These are phyloP conservation scores for Trichosporon coremiiforme DNA, from an alignment of 1,284 basidiomycete genomes.

Conservation along the genomic window DNA sequence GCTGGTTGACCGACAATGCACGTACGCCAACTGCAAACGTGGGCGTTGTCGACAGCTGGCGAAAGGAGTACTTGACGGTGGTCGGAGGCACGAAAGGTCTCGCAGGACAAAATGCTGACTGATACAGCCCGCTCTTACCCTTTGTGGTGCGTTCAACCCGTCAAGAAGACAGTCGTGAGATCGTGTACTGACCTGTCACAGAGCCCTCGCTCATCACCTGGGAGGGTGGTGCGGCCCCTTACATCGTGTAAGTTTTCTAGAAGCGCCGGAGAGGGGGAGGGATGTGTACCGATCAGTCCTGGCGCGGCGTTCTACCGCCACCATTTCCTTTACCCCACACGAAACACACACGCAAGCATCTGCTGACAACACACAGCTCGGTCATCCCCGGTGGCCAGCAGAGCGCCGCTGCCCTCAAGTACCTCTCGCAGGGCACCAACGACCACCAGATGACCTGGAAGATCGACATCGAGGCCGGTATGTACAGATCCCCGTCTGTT, in stretches of 20 bases:
- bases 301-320: background rate
- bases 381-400: conserved; percentile 49
- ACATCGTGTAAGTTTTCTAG: conserved; percentile 50
- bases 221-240: conserved; percentile 44
- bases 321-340: background rate
- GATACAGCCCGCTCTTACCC: conserved; percentile 12
- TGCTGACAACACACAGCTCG: conserved; percentile 36
- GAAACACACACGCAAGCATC: background rate
- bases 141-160: conserved; percentile 1
- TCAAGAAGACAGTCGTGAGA: background rate
- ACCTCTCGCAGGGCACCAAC: conserved; percentile 34
- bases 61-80: background rate
- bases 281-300: background rate
- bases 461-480: conserved; percentile 40
- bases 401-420: conserved; percentile 39
- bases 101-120: conserved; percentile 11
- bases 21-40: background rate
- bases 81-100: background rate
- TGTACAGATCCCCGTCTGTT: background rate
- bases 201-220: conserved; percentile 46
- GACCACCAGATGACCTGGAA: conserved; percentile 46
- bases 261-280: background rate
- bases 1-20: background rate
- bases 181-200: conserved; percentile 29
- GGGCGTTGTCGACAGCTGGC: background rate